Base-by-base conservation (phyloP, 257 asterid species). In the Scutellaria baicalensis region DNA sequence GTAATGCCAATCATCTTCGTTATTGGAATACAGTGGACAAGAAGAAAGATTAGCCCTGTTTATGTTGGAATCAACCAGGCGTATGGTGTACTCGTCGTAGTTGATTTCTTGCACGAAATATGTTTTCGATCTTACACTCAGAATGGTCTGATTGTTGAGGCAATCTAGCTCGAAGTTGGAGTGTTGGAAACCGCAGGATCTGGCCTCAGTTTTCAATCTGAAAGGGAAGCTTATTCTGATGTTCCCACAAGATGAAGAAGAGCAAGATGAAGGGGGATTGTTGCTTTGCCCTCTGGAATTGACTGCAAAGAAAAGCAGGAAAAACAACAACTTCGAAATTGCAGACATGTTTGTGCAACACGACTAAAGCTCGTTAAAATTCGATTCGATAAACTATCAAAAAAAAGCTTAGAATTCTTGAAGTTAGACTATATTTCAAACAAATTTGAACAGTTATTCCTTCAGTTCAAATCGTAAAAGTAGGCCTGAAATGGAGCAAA, bases 171-270 rank as follows among this genome's bases (percentile, higher is more conserved):
- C 66, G 31, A 74, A 82, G 36, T 11, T 43, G 61, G 85, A 79
- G 16, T 74, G 18, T 59, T 66, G 33, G 68, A 59, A 66, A 0
- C 87, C 87, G 35, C 89, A 84, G 14, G 78, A 61, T 14, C 7
- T 58, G 5, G 84, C 84, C 58, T 69, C 66, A 0, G 6, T 9
- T 59, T 36, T 69, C 54, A 77, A 40, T 62, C 82, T 58, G 17
- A 75, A 84, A 69, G 89, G 89, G 77, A 56, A 79, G 43, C 77
- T 75, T 40, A 84, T 77, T 77, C 68, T 69, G 51, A 79, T 55
- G 9, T 54, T 67, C 18, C 87, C 89, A 50, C 89, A 84, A 6
- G 80, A 82, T 17, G 84, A 80, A 16, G 80, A 23, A 6, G 80
- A 66, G 63, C 89, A 84, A 13, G 77, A 67, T 58, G 72, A 33